Evolutionary conservation across 352 stramenopile species (phyloP).

Genomic region (Pythium insidiosum): DNA sequence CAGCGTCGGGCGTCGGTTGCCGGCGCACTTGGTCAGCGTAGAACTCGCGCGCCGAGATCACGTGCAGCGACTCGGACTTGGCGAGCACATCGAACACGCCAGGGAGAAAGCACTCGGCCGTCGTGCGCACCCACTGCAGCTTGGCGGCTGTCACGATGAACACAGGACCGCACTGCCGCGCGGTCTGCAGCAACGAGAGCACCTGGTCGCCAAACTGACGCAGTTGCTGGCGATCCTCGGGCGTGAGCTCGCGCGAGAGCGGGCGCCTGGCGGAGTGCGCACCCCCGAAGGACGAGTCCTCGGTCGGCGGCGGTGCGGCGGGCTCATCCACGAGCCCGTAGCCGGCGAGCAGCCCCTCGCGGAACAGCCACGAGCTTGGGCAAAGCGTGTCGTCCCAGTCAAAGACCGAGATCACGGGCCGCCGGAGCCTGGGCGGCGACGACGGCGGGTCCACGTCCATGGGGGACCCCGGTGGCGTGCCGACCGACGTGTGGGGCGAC

Average conservation of each 20-base stretch:
- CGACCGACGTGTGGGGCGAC: background rate
- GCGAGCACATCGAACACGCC: constrained; percentile 27
- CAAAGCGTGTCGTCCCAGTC: constrained; percentile 69
- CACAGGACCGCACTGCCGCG: constrained; percentile 31
- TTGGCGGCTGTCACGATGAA: constrained; percentile 62
- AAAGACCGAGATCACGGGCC: constrained; percentile 32
- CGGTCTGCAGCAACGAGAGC: constrained; percentile 28
- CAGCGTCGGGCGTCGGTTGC: background rate
- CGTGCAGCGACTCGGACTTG: constrained; percentile 27
- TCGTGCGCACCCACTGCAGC: constrained; percentile 37
- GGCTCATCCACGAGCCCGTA: constrained; percentile 29
- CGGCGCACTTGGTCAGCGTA: constrained; percentile 31
- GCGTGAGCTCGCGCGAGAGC: constrained; percentile 12
- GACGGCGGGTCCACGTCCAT: constrained; percentile 14
- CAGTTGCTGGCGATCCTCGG: constrained; percentile 11
- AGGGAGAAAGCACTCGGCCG: constrained; percentile 35
- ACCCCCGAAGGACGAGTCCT: constrained; percentile 4
- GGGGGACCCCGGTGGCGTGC: constrained; percentile 12
- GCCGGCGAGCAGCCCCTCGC: constrained; percentile 27
- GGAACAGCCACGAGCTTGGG: constrained; percentile 46
- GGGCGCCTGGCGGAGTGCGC: background rate
- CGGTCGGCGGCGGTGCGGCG: constrained; percentile 3
- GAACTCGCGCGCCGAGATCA: constrained; percentile 53
- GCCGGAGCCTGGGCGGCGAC: constrained; percentile 1
- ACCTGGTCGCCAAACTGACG: constrained; percentile 30